Evolutionary conservation across 2,329 filamentous ascomycete genomes (phyloP).

Genomic region (Colletotrichum caudatum): DNA sequence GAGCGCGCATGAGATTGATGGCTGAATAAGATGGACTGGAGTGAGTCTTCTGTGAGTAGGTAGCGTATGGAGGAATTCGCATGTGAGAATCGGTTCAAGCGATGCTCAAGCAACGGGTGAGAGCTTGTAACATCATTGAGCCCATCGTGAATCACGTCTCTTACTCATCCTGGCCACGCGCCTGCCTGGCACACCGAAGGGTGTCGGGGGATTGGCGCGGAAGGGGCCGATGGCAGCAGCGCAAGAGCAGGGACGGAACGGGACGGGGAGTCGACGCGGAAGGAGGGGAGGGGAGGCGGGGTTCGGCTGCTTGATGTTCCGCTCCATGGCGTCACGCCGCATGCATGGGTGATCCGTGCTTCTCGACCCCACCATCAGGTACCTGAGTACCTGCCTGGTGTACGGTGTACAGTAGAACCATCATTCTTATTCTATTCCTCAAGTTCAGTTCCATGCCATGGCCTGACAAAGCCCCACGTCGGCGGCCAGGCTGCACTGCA

Average conservation of each 20-base stretch:
- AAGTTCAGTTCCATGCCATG: not conserved
- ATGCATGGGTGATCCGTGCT: slow-evolving; percentile 18
- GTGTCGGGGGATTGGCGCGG: not conserved
- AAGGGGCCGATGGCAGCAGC: not conserved
- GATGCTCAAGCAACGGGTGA: not conserved
- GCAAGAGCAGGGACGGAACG: not conserved
- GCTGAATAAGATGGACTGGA: not conserved
- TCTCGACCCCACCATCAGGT: slow-evolving; percentile 15
- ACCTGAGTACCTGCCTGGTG: not conserved
- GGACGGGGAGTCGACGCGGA: too few species aligned
- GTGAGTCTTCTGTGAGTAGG: not conserved
- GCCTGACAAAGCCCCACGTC: not conserved
- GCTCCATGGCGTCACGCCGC: slow-evolving; percentile 9
- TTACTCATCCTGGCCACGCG: not conserved
- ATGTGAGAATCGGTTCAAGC: not conserved
- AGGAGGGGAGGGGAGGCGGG: not conserved
- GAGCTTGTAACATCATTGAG: not conserved
- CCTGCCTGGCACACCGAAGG: too few species aligned
- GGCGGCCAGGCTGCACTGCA: not conserved
- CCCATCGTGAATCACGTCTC: not conserved
- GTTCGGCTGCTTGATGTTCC: slow-evolving; percentile 22
- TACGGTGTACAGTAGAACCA: too few species aligned
- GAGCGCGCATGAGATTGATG: not conserved
- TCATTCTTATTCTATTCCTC: not conserved
- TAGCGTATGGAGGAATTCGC: not conserved